Base-by-base conservation (phyloP, 2,329 filamentous ascomycete species). In the Tolypocladium paradoxum region DNA sequence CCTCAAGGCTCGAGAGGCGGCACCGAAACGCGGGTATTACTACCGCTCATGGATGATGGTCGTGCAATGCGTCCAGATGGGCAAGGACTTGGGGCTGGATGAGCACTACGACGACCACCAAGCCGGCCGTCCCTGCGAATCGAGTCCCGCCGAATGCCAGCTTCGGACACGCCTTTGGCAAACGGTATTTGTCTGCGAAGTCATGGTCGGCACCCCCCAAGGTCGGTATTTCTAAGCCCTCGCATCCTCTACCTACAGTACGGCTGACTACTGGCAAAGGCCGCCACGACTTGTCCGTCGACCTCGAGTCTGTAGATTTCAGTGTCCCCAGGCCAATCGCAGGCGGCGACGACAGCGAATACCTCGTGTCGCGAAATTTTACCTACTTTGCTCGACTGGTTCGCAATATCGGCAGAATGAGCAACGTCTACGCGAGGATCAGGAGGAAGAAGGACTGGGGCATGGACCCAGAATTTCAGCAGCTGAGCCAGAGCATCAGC, bases 31-130 rank as follows among this genome's bases (percentile, higher is more conserved):
- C 55, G 93, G 93, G 1, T 97, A 97, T 66, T 97, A 93, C 68
- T 97, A 93, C 70, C 85, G 92, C 37, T 97, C 93, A 0, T 97
- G 93, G 92, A 95, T 96, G 83, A 89, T 88, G 6, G 83, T 95
- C 22, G 92, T 96, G 51, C 89, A 91, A 56, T 90, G 92, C 57
- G 86, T 95, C 8, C 86, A 90, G 48, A 96, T 97, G 89, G 90
- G 84, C 29, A 93, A 95, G 63, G 92, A 96, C 65, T 75, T 97
- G 34, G 89, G 90, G 22, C 74, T 97, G 6, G 85, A 96, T 64
- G 90, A 96, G 58, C 92, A 97, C 70, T 83, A 83, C 56, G 84
- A 87, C 54, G 82, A 84, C 46, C 93, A 97, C 66, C 79, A 85
- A 57, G 79, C 82, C 51, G 88, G 86, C 24, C 80, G 79, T 52